These are phyloP conservation scores for Batkoa obscura DNA, from an alignment of 371 early-diverging fungal genomes.

Conservation along the genomic window DNA sequence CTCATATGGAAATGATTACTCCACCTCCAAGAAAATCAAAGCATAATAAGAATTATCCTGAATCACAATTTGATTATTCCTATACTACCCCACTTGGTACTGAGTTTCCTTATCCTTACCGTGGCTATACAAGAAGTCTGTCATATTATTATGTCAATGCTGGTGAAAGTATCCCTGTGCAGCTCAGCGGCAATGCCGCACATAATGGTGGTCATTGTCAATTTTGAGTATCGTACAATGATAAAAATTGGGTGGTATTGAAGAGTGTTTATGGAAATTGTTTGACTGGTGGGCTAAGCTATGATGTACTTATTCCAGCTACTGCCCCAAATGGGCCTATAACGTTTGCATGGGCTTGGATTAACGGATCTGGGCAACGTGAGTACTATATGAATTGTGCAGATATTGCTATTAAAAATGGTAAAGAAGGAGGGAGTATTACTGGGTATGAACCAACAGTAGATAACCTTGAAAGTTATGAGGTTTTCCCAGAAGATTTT, in stretches of 20 bases:
- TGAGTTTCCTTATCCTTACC: neutral
- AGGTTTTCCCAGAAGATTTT: no score
- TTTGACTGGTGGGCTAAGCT: neutral
- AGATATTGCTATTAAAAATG: slow-evolving; percentile 4
- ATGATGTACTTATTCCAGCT: neutral
- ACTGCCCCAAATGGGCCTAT: neutral
- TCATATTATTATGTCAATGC: neutral
- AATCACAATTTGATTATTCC: neutral
- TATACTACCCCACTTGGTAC: neutral
- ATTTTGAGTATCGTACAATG: slow-evolving; percentile 3
- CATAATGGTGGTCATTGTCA: slow-evolving; percentile 9
- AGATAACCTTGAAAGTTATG: no score
- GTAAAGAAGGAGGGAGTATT: neutral
- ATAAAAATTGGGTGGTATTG: slow-evolving; percentile 12
- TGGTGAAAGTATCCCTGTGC: neutral
- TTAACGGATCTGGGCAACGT: slow-evolving; percentile 1
- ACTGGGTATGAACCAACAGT: slow-evolving; percentile 1
- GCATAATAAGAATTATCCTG: neutral
- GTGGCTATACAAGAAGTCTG: neutral
- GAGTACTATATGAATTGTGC: slow-evolving; percentile 9
- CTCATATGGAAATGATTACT: neutral
- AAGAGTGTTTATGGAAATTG: slow-evolving; percentile 3
- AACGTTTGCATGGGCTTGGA: slow-evolving; percentile 3
- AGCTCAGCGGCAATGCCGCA: neutral
- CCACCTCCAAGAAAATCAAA: neutral